Base-by-base conservation (phyloP, 148 eudicot species). In the Fagopyrum tataricum region DNA sequence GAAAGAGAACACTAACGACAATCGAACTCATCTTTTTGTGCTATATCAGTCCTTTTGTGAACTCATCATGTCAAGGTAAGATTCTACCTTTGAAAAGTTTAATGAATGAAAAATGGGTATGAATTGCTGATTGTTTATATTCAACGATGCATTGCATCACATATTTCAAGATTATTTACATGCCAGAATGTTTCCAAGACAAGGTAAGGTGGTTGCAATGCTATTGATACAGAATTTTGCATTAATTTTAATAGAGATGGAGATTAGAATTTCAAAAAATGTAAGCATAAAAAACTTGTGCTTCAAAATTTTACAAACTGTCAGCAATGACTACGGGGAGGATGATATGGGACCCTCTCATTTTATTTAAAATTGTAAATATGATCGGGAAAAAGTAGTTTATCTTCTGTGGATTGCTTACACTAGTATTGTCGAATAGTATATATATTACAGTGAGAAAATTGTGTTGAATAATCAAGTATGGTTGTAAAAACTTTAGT, bases 51-150 rank as follows among this genome's bases (percentile, higher is more conserved):
- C 99, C 59, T 81, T 96, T 41, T 90, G 94, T 78, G 97, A 92
- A 85, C 97, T 96, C 71, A 88, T 96, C 74, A 74, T 81, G 78
- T 96, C 99, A 78, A 96, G 99, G 99, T 96, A 82, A 84, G 79
- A 67, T 17, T 15, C 21, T 44, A 43, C 6, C 14, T 76, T 48
- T 76, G 5, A 47, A 15, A n/a, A n/a, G n/a, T n/a, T n/a, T n/a
- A n/a, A 2, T 18, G 31, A 56, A 20, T 56, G 14, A 56, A 56
- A n/a, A 56, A 31, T 61, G 67, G 67, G 9, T 46, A 46, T 46
- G 13, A 46, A 46, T 12, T 46, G 49, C 13, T 6, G 10, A 11
- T 8, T 46, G 8, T 46, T 46, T 46, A 46, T 46, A 8, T 46
- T 46, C 13, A 13, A 46, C 49, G 13, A 46, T 2, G 12, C 8